Conservation (phyloP, 371 early-diverging fungal species). For the Lichtheimia ramosa region DNA sequence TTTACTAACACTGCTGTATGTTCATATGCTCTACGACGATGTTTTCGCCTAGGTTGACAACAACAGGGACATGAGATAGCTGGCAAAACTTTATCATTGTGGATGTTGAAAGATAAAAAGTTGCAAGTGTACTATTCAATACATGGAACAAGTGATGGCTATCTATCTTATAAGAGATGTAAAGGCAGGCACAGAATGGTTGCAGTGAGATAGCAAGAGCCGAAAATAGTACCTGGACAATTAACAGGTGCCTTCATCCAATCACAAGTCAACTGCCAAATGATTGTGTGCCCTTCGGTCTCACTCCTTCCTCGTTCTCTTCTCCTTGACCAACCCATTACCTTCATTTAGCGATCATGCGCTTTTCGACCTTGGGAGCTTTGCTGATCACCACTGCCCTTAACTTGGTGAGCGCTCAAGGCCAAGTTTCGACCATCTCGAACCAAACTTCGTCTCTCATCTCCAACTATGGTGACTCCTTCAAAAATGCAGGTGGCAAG, state of each 20-base stretch:
- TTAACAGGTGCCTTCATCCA: constrained; percentile 1
- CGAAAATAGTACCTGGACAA: not conserved
- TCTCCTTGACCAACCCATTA: constrained; percentile 5
- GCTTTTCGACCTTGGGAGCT: constrained; percentile 16
- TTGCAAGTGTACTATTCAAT: too few species aligned
- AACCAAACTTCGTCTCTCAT: constrained; percentile 11
- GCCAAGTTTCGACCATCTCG: constrained; percentile 11
- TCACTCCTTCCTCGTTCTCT: not conserved
- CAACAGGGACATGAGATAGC: too few species aligned
- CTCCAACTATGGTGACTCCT: constrained; percentile 29
- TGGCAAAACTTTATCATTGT: too few species aligned
- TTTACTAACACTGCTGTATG: too few species aligned
- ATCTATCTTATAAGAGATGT: too few species aligned
- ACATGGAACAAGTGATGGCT: too few species aligned
- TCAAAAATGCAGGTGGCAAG: constrained; percentile 40
- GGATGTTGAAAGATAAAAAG: too few species aligned
- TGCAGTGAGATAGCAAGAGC: too few species aligned
- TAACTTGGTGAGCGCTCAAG: constrained; percentile 4
- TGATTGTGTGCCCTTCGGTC: not conserved
- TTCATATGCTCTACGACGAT: too few species aligned
- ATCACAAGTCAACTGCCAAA: not conserved
- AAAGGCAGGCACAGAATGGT: too few species aligned
- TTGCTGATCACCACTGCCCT: constrained; percentile 13
- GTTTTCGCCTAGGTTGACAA: too few species aligned
- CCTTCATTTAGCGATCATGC: constrained; percentile 8